Conservation (phyloP, 495 filamentous ascomycete species). For the Achaetomiella virescens region DNA sequence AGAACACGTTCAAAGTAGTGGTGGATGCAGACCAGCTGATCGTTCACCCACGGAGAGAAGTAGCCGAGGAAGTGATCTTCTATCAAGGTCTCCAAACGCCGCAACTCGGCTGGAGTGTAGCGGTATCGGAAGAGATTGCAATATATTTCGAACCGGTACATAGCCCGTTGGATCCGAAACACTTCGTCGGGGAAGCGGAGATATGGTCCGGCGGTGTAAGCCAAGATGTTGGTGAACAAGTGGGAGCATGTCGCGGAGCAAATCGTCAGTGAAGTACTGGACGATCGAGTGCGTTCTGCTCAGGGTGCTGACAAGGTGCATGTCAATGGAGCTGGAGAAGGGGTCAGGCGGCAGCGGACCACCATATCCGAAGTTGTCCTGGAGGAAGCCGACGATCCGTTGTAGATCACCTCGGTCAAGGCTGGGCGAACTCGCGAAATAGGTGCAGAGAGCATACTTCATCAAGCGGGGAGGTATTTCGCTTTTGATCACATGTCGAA, state of each 20-base stretch:
- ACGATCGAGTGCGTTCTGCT: not conserved
- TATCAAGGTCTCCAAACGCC: not conserved
- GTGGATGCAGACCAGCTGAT: not conserved
- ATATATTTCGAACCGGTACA: not conserved
- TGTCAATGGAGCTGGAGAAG: not conserved
- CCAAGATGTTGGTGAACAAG: not conserved
- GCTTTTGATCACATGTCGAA: not conserved
- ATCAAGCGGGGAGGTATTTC: not conserved
- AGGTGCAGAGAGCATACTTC: not conserved
- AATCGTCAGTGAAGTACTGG: not conserved
- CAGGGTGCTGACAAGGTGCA: not conserved
- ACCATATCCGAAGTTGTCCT: too few species aligned
- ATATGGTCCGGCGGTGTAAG: too few species aligned
- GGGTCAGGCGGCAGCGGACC: not conserved
- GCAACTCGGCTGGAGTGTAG: too few species aligned
- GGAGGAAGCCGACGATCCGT: too few species aligned
- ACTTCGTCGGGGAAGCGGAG: not conserved
- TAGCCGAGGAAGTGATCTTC: not conserved
- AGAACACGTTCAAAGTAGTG: not conserved
- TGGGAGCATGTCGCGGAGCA: not conserved
- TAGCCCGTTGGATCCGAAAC: not conserved
- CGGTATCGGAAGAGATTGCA: not conserved
- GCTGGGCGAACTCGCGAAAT: not conserved
- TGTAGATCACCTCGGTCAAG: too few species aligned
- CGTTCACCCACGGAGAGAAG: not conserved